Conservation (phyloP, 2,329 filamentous ascomycete species). For the Dothideomycetes sp. region DNA sequence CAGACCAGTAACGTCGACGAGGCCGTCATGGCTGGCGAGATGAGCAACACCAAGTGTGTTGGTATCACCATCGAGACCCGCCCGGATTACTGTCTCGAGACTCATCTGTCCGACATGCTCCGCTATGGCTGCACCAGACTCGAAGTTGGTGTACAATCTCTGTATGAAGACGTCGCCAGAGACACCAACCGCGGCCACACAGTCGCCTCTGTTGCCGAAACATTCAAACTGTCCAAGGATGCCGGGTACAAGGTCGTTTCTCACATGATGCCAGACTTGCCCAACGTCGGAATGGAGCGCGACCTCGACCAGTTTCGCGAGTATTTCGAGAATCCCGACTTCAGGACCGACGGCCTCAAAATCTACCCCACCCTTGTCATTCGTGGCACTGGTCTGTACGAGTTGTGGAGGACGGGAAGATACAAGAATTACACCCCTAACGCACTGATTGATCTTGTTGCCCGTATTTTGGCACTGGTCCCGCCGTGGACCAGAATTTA, state of each 20-base stretch:
- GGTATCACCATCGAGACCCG: slow-evolving; percentile 97
- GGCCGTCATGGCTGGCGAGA: slow-evolving; percentile 84
- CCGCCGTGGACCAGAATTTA: slow-evolving; percentile 98
- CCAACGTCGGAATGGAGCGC: slow-evolving; percentile 96
- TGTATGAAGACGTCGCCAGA: slow-evolving; percentile 96
- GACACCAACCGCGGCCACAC: slow-evolving; percentile 97
- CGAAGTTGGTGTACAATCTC: slow-evolving; percentile 88
- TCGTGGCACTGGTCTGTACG: slow-evolving; percentile 88
- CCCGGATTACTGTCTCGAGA: slow-evolving; percentile 91
- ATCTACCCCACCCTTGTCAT: slow-evolving; percentile 98
- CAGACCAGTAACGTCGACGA: slow-evolving; percentile 91
- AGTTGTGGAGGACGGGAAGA: slow-evolving; percentile 89
- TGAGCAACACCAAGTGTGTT: slow-evolving; percentile 96
- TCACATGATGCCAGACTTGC: slow-evolving; percentile 99
- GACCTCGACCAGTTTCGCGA: slow-evolving; percentile 95
- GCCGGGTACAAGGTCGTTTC: slow-evolving; percentile 98
- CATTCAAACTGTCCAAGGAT: slow-evolving; percentile 94
- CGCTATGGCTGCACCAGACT: slow-evolving; percentile 94
- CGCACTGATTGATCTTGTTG: slow-evolving; percentile 87
- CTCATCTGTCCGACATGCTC: slow-evolving; percentile 92
- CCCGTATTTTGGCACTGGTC: slow-evolving; percentile 86
- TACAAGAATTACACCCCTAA: slow-evolving; percentile 99
- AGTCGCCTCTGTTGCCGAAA: slow-evolving; percentile 88
- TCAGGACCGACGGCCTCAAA: slow-evolving; percentile 92
- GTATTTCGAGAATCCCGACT: slow-evolving; percentile 94